A percentile compares a stretch with the other conserved stretches of the same genome.
phyloP scores from a whole-genome alignment of 2,329 filamentous ascomycete genomes.

The Paecilomyces sp. region DNA sequence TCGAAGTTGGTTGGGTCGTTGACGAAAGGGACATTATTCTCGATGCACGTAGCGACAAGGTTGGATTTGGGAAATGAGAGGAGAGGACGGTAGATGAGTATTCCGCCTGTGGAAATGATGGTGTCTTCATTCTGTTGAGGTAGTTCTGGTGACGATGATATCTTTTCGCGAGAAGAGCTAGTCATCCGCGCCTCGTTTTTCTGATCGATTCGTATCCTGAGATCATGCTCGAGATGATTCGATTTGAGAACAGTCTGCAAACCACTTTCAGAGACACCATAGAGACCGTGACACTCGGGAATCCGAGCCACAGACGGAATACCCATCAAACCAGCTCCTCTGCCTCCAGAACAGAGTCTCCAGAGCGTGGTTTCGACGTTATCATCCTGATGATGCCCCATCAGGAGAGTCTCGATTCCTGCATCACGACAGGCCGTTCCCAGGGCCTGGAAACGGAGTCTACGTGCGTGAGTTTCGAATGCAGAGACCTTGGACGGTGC shows the following conservation, averaged over 20 bases:
- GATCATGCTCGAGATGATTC: background rate
- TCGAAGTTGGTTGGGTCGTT: conserved; percentile 81
- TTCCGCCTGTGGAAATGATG: conserved; percentile 25
- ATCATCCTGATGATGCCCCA: conserved; percentile 86
- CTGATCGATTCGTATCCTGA: conserved; percentile 1
- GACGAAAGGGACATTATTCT: conserved; percentile 64
- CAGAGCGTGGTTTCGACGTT: conserved; percentile 84
- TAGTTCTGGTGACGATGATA: too few relatives aligned
- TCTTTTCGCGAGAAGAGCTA: background rate
- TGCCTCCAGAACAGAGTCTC: conserved; percentile 62
- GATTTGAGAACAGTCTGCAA: conserved; percentile 33
- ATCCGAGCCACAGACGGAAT: conserved; percentile 61
- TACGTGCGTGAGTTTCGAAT: conserved; percentile 71
- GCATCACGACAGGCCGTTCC: conserved; percentile 52
- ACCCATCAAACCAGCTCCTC: conserved; percentile 63
- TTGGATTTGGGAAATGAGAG: conserved; percentile 57
- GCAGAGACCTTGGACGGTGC: conserved; percentile 47
- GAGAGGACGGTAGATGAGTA: conserved; percentile 30
- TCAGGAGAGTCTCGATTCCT: conserved; percentile 55
- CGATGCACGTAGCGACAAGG: conserved; percentile 59
- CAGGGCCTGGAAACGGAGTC: conserved; percentile 63
- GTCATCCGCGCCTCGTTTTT: background rate
- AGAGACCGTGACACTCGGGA: conserved; percentile 74
- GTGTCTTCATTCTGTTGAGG: background rate
- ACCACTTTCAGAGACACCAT: conserved; percentile 64